Conservation (phyloP, 148 eudicot species). For the Polygonum maritimum region DNA sequence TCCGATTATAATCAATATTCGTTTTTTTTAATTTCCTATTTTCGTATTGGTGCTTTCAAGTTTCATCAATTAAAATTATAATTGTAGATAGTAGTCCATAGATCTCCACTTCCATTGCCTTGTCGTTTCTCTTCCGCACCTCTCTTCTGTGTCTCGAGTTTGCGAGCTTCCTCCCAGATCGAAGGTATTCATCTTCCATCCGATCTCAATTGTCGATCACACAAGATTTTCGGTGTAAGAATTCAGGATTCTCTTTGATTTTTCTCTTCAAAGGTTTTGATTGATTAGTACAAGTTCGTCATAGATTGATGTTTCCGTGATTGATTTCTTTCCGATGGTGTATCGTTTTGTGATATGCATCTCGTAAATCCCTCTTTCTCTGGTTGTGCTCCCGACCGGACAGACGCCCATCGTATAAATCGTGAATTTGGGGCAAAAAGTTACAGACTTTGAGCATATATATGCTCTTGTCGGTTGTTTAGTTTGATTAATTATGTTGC, state of each 20-base stretch:
- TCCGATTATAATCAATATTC: not conserved
- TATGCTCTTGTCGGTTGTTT: constrained; percentile 4
- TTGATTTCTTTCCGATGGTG: not conserved
- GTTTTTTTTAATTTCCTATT: not conserved
- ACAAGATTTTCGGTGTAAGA: not conserved
- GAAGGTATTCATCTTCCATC: constrained; percentile 1
- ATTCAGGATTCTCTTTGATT: not conserved
- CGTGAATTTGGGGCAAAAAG: not conserved
- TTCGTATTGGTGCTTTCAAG: not conserved
- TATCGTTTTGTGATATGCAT: not conserved
- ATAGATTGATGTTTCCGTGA: not conserved
- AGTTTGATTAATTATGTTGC: not conserved
- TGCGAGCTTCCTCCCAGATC: constrained; percentile 11
- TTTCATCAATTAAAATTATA: not conserved
- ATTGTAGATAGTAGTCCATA: not conserved
- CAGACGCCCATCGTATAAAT: not conserved
- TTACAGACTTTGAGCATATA: not conserved
- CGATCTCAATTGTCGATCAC: not conserved
- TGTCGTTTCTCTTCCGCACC: constrained; percentile 8
- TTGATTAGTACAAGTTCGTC: not conserved
- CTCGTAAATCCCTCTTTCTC: not conserved
- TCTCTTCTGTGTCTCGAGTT: not conserved
- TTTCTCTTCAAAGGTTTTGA: not conserved
- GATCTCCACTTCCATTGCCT: constrained; percentile 3
- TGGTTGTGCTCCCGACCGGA: not conserved